Base-by-base conservation (phyloP, 352 stramenopile genomes). In the Pythium scleroteichum region DNA sequence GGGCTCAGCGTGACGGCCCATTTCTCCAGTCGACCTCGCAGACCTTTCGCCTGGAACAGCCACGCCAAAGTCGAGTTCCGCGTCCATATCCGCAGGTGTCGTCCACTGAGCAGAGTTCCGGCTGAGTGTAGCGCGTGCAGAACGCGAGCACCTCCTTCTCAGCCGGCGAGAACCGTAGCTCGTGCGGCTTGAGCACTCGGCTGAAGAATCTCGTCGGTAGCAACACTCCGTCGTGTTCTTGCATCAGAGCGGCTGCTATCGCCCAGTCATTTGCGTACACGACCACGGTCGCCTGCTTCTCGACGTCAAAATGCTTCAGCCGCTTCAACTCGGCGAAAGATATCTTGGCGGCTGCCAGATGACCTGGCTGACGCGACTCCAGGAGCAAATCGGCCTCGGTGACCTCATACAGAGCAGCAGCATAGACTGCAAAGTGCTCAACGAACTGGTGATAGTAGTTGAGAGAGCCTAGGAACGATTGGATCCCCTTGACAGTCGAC, bases 111-210 rank as follows among this genome's bases (percentile, higher is more conserved):
- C 17, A 46, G 17, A 16, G 4, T 45, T 0, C 13, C 27, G 2
- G 13, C 39, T 2, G 10, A 19, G 5, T 17, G 10, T 1, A 63
- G 45, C 24, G 24, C 55, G 2, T 47, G 46, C 46, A 68, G 32
- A 59, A 19, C 10, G 54, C 55, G 2, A 70, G 39, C 6, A 70
- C 47, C 39, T 70, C n/a, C 62, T 60, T 59, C 33, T 70, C 55
- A 1, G 49, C 55, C 2, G 5, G 41, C 2, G 20, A 13, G 5
- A 60, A 56, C 39, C 59, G 50, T 6, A 57, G 22, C 29, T 70
- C 62, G 26, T 45, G 50, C 17, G 17, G 0, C 23, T 66, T 70
- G 0, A 70, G 29, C 26, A 65, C 56, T 6, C 56, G 16, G 32
- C 62, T 70, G 13, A 45, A 50, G 49, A 61, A 70, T 20, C 23